Percentiles rank a stretch among this genome's conserved stretches.
phyloP scores from a whole-genome alignment of 2,329 filamentous ascomycete genomes.

The Apiospora saccharicola region DNA sequence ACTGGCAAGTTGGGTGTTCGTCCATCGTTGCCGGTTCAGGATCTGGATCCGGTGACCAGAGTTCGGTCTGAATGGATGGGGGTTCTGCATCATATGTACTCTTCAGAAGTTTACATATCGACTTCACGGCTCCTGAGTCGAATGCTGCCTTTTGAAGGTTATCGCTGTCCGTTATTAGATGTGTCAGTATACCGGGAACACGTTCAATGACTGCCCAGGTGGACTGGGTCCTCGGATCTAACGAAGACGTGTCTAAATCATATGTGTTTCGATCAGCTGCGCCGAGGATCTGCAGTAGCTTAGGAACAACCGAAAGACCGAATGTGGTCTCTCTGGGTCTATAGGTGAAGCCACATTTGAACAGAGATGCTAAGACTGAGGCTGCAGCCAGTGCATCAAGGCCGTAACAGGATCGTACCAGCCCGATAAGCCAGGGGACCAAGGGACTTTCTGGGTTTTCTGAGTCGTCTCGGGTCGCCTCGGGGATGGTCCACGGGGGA shows the following conservation, averaged over 20 bases:
- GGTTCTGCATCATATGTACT: constrained; percentile 57
- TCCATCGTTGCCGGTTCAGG: constrained; percentile 41
- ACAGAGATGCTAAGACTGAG: constrained; percentile 72
- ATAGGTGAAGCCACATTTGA: constrained; percentile 71
- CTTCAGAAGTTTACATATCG: constrained; percentile 57
- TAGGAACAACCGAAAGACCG: constrained; percentile 72
- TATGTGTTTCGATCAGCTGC: constrained; percentile 51
- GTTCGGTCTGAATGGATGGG: constrained; percentile 38
- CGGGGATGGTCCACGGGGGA: constrained; percentile 37
- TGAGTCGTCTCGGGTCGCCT: constrained; percentile 41
- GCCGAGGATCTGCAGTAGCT: constrained; percentile 72
- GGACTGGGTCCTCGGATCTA: constrained; percentile 39
- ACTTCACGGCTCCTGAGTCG: constrained; percentile 63
- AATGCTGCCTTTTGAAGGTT: constrained; percentile 83
- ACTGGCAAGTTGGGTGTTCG: constrained; percentile 43
- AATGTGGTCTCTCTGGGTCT: constrained; percentile 70
- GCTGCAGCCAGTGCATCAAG: constrained; percentile 72
- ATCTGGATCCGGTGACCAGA: constrained; percentile 47
- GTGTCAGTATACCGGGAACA: constrained; percentile 78
- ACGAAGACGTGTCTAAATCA: constrained; percentile 47
- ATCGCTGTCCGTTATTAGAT: constrained; percentile 79
- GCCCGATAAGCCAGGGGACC: constrained; percentile 75
- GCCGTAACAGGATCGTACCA: constrained; percentile 64
- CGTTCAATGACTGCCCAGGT: constrained; percentile 65
- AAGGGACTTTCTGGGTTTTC: constrained; percentile 75